Evolutionary conservation across 495 filamentous ascomycete genomes (phyloP), one percentile per base, ranked within the genome.

Genomic region (Xylaria palmicola): DNA sequence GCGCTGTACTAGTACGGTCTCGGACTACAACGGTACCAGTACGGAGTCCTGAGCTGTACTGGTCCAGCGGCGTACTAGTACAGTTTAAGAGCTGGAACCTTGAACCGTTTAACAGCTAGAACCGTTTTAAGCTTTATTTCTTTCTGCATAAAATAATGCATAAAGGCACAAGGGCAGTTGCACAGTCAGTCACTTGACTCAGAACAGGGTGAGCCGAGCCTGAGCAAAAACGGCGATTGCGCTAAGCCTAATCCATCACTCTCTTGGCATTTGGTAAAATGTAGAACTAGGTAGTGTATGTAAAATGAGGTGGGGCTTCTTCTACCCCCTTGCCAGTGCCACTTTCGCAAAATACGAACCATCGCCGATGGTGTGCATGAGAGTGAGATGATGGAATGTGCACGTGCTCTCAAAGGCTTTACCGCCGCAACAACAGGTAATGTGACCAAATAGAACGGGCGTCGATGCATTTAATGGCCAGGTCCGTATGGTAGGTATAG

Each of bases 291-390:
- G n/a, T n/a, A n/a, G n/a, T n/a, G n/a, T n/a, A n/a, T n/a, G n/a
- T n/a, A n/a, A n/a, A n/a, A n/a, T n/a, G n/a, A n/a, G n/a, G n/a
- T n/a, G n/a, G n/a, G n/a, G n/a, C n/a, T n/a, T n/a, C n/a, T n/a
- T n/a, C n/a, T n/a, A n/a, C n/a, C n/a, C n/a, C n/a, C n/a, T n/a
- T n/a, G n/a, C n/a, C n/a, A n/a, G n/a, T n/a, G n/a, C n/a, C n/a
- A n/a, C n/a, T n/a, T n/a, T n/a, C n/a, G n/a, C n/a, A n/a, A n/a
- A 24, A 27, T 54, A 36, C 36, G 29, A 13, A 29, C 52, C 17
- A 55, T 55, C 52, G 52, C 20, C 52, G 52, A 55, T 55, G 52
- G 13, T 24, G 26, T 43, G 52, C 52, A 55, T 53, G 4, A 3
- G 13, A 22, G 19, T 29, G 1, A 40, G 27, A 36, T 32, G 19